Evolutionary conservation across 129 eudicot genomes (phyloP).

Genomic region (Solidago caesia): DNA sequence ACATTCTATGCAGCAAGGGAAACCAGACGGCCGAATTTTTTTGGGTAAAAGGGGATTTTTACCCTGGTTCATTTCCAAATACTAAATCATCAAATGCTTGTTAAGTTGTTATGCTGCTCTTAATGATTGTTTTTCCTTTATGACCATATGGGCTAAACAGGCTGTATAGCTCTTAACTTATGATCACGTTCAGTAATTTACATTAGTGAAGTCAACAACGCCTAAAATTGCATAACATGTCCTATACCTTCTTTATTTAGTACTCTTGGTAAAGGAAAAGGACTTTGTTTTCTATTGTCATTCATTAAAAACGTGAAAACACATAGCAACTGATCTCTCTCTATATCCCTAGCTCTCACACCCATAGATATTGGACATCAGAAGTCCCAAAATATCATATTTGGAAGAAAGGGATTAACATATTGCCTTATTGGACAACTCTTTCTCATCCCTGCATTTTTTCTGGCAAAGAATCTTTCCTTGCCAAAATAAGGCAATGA

Average conservation of each 20-base stretch:
- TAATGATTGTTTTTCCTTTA: not conserved
- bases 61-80: not conserved
- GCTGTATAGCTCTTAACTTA: not conserved
- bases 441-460: not conserved
- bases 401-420: not conserved
- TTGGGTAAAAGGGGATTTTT: no score
- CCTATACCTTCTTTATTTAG: not conserved
- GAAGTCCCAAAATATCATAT: not conserved
- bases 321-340: not conserved
- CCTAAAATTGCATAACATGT: not conserved
- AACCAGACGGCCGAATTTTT: not conserved
- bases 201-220: not conserved
- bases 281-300: not conserved
- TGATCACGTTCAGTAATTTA: not conserved
- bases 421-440: not conserved
- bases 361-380: not conserved
- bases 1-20: slow-evolving; percentile 1
- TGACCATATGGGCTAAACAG: not conserved
- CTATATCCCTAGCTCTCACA: no score
- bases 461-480: not conserved
- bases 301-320: not conserved
- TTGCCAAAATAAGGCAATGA: not conserved
- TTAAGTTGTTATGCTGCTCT: not conserved
- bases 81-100: not conserved
- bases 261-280: not conserved